Percentiles rank a stretch among this genome's conserved stretches.
phyloP scores from a whole-genome alignment of 164 flowering plant genomes.

The Berberis vulgaris region DNA sequence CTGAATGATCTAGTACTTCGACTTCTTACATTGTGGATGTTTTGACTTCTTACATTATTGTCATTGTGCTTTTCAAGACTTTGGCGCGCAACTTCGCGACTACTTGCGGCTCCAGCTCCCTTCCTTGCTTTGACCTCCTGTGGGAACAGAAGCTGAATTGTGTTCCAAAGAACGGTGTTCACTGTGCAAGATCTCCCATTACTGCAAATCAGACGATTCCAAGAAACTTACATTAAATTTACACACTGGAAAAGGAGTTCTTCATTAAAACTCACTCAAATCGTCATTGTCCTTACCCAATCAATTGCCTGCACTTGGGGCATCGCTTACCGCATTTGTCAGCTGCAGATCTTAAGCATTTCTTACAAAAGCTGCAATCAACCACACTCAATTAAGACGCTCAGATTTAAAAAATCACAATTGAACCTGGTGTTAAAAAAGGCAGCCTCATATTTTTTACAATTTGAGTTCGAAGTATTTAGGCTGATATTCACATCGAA shows the following conservation, averaged over 20 bases:
- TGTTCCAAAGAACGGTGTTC: conserved; percentile 60
- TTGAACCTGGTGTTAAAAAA: too few relatives aligned
- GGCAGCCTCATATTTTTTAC: too few relatives aligned
- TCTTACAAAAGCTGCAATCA: conserved; percentile 66
- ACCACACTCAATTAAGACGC: too few relatives aligned
- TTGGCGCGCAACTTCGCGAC: conserved; percentile 15
- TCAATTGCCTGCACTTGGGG: conserved; percentile 85
- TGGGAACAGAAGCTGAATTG: conserved; percentile 51
- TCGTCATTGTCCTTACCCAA: conserved; percentile 34
- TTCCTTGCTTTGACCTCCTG: conserved; percentile 69
- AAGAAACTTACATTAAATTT: too few relatives aligned
- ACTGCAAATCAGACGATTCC: conserved; percentile 21
- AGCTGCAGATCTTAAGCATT: conserved; percentile 75
- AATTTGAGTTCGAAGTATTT: too few relatives aligned
- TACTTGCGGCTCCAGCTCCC: conserved; percentile 20
- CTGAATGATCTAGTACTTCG: too few relatives aligned
- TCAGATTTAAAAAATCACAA: too few relatives aligned
- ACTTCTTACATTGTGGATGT: not conserved
- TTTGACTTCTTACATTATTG: not conserved
- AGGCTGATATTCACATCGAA: too few relatives aligned
- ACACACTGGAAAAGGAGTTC: too few relatives aligned
- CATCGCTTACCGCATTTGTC: conserved; percentile 86
- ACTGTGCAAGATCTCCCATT: conserved; percentile 73
- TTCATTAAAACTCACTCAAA: too few relatives aligned
- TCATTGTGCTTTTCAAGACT: conserved; percentile 10